These are phyloP conservation scores for Eugenia klotzschiana DNA, from an alignment of 441 rosid genomes.

Conservation along the genomic window DNA sequence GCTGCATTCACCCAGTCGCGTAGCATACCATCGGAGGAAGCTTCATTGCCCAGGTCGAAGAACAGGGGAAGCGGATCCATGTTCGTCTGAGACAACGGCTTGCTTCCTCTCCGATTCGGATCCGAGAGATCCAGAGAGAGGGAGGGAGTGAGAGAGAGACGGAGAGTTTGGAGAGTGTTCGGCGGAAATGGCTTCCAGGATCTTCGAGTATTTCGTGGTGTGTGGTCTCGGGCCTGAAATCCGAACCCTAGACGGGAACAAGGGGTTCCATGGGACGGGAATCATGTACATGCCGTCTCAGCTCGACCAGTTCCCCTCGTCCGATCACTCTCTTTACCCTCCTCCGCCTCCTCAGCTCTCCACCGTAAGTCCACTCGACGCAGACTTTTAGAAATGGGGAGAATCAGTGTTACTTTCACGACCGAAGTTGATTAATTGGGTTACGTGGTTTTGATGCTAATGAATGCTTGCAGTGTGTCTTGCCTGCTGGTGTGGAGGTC, in stretches of 20 bases:
- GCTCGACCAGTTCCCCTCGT: slow-evolving; percentile 79
- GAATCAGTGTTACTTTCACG: background rate
- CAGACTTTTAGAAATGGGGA: background rate
- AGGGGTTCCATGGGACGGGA: slow-evolving; percentile 66
- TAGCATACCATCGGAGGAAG: background rate
- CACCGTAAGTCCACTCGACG: slow-evolving; percentile 27
- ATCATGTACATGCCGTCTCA: slow-evolving; percentile 52
- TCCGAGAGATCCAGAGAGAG: background rate
- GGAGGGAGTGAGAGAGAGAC: background rate
- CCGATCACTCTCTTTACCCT: slow-evolving; percentile 54
- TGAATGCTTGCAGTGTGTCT: slow-evolving; percentile 47
- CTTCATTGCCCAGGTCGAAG: background rate
- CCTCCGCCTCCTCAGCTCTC: slow-evolving; percentile 95
- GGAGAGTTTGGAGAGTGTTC: background rate
- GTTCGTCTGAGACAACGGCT: background rate
- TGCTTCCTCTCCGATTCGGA: background rate
- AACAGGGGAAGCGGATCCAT: background rate
- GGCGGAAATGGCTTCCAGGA: slow-evolving; percentile 40
- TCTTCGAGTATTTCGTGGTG: slow-evolving; percentile 89
- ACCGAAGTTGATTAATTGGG: background rate
- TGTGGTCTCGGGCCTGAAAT: slow-evolving; percentile 94
- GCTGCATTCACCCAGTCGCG: background rate
- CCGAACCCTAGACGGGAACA: slow-evolving; percentile 69
- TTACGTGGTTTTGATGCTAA: background rate
- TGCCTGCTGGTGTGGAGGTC: slow-evolving; percentile 85